Evolutionary conservation across 108 stramenopile species (phyloP).

Genomic region (Skeletonema marinoi): DNA sequence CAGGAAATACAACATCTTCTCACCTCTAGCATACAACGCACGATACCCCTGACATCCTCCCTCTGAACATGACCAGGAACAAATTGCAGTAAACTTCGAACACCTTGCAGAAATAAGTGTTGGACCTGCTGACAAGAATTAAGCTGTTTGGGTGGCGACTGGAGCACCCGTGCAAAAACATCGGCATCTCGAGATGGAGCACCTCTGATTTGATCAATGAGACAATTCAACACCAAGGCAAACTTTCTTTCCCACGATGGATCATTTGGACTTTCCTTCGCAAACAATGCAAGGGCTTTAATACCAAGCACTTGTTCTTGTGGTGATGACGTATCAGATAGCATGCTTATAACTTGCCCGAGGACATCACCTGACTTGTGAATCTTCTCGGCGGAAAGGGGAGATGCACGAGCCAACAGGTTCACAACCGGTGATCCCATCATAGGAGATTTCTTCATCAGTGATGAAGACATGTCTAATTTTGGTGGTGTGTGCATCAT

Average conservation of each 20-base stretch:
- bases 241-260: constrained; percentile 42
- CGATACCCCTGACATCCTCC: constrained; percentile 30
- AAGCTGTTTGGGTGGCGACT: constrained; percentile 43
- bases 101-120: constrained; percentile 51
- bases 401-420: constrained; percentile 38
- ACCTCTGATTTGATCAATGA: constrained; percentile 29
- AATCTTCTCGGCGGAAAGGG: constrained; percentile 31
- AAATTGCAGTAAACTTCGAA: constrained; percentile 48
- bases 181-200: constrained; percentile 13
- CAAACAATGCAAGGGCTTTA: constrained; percentile 35
- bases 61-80: constrained; percentile 34
- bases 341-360: constrained; percentile 28
- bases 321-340: constrained; percentile 23
- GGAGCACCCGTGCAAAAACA: constrained; percentile 11
- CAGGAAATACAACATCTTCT: background rate
- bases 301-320: constrained; percentile 45
- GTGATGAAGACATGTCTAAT: background rate
- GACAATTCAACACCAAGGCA: constrained; percentile 23
- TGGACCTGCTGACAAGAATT: constrained; percentile 36
- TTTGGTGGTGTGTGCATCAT: constrained; percentile 5
- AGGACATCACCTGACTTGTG: constrained; percentile 34
- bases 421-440: constrained; percentile 30
- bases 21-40: constrained; percentile 49
- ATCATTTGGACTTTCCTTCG: constrained; percentile 32
- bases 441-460: constrained; percentile 15